phyloP scores from a whole-genome alignment of 2,329 filamentous ascomycete genomes.

The Penicillium freii region DNA sequence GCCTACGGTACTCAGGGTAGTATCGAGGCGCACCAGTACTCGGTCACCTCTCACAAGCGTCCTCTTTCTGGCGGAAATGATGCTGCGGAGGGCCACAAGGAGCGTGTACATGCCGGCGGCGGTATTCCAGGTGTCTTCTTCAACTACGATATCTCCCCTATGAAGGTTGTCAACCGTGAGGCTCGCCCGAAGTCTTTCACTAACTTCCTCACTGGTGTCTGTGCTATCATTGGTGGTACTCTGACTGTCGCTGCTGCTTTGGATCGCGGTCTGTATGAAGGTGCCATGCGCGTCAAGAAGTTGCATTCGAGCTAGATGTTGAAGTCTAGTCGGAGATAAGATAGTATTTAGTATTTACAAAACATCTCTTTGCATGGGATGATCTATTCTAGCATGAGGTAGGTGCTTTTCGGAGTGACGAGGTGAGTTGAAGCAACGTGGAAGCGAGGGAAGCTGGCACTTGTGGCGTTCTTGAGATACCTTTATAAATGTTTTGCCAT shows the following conservation, averaged over 20 bases:
- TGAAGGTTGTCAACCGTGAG: slow-evolving; percentile 99
- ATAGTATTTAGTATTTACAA: background rate
- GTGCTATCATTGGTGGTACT: slow-evolving; percentile 90
- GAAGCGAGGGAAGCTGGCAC: slow-evolving; percentile 7
- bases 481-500: slow-evolving; percentile 7
- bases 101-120: slow-evolving; percentile 82
- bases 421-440: background rate
- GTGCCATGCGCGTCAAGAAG: slow-evolving; percentile 80
- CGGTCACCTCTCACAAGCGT: slow-evolving; percentile 92
- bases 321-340: background rate
- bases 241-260: slow-evolving; percentile 92
- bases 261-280: slow-evolving; percentile 89
- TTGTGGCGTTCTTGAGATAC: slow-evolving; percentile 14
- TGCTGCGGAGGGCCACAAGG: slow-evolving; percentile 81
- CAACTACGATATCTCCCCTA: slow-evolving; percentile 97
- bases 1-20: slow-evolving; percentile 69
- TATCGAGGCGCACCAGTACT: slow-evolving; percentile 97
- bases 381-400: background rate
- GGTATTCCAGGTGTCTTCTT: slow-evolving; percentile 98
- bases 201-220: slow-evolving; percentile 89
- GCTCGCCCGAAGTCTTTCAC: slow-evolving; percentile 84
- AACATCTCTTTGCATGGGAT: background rate
- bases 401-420: background rate
- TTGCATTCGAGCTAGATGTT: slow-evolving; percentile 59
- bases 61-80: slow-evolving; percentile 82